These are phyloP conservation scores for Coprinopsis sp. DNA, from an alignment of 768 basidiomycete genomes.

Conservation along the genomic window DNA sequence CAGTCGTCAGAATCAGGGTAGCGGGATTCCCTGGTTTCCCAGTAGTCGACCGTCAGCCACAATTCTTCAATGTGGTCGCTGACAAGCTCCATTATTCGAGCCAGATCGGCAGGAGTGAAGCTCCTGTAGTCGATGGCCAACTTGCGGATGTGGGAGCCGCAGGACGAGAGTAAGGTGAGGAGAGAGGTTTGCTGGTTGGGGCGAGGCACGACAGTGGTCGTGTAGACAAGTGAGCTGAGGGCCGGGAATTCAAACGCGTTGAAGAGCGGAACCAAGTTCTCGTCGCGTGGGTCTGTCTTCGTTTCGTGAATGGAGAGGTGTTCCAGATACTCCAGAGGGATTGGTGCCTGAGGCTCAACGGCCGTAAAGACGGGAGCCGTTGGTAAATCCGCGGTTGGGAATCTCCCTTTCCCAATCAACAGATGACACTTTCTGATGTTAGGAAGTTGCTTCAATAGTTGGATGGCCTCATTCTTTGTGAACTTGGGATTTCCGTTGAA, in stretches of 20 bases:
- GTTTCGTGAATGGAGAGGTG: slow-evolving; percentile 2
- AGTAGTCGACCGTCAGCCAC: slow-evolving; percentile 1
- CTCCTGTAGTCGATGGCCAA: slow-evolving; percentile 1
- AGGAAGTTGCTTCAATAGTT: neutral
- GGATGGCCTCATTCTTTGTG: neutral
- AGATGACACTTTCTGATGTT: slow-evolving; percentile 1
- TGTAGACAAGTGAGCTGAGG: neutral
- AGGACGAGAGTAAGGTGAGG: neutral
- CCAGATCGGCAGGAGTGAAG: neutral
- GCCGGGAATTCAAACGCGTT: neutral
- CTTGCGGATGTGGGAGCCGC: neutral
- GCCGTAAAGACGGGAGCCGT: neutral
- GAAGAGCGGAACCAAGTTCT: neutral
- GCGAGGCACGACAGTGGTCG: neutral
- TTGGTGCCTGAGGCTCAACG: neutral
- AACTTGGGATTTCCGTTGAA: neutral
- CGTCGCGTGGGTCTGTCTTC: neutral
- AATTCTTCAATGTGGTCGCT: neutral
- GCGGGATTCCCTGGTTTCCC: neutral
- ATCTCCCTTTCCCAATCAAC: neutral
- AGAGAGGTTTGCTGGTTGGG: neutral
- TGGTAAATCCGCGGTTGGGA: no score
- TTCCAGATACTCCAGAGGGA: neutral
- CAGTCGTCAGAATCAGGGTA: neutral
- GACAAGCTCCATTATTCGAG: neutral